Evolutionary conservation across 805 yeast species (phyloP), one percentile per base, ranked within the genome.

Genomic region (Candida argentea): DNA sequence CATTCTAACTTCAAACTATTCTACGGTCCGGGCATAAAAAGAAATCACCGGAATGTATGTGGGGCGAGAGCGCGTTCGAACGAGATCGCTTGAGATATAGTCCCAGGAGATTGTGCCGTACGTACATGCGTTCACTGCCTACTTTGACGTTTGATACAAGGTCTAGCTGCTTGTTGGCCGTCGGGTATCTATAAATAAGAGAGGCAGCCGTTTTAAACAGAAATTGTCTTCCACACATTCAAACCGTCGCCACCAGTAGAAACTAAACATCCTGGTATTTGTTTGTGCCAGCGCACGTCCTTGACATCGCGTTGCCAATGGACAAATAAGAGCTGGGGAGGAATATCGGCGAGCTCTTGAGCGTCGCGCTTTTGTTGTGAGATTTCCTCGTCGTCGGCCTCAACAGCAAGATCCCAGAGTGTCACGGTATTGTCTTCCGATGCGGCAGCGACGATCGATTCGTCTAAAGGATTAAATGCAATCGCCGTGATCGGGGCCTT

Each of bases 251-350:
- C 78, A 40, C 98, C 98, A 2, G 97, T 89, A 44, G 93, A 77
- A 11, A 86, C 85, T 48, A 91, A 68, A 40, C 94, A 78, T 26
- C 98, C 98, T 3, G 98, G 98, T 31, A 91, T 83, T 62, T 91
- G 97, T 47, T 65, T 75, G 57, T 89, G 95, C 98, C 98, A 91
- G 58, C 93, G 82, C 27, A 89, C 95, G 53, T 91, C 98, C 63
- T 91, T 91, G 30, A 89, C 96, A 47, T 91, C 93, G 44, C 77
- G 76, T 63, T 91, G 98, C 97, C 97, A 91, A 55, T 91, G 98
- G 25, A 89, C 94, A 60, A 91, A 91, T 51, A 91, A 63, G 45
- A 91, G 67, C 57, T 91, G 98, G 14, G 97, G 91, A 11, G 98
- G 98, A 38, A 89, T 83, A 44, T 81, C 93, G 40, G 76, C 77